Percentiles rank a stretch among this genome's conserved stretches.
These are phyloP conservation scores for Chlorella sp. DNA, from an alignment of 139 green algal species.

Conservation along the genomic window DNA sequence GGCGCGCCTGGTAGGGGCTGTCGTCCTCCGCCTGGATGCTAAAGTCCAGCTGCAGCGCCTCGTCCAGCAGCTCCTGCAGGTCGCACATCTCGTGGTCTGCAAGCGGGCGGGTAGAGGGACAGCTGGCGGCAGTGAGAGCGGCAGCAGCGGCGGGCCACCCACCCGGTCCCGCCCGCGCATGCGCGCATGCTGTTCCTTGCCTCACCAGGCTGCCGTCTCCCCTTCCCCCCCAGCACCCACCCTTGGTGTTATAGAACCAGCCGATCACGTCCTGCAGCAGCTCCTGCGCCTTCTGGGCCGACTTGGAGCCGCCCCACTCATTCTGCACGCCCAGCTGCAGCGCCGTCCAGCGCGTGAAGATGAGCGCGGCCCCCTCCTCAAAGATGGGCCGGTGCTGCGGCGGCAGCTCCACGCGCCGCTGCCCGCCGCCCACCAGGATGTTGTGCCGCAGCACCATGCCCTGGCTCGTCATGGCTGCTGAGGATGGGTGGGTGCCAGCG, in stretches of 20 bases:
- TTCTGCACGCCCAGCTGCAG: constrained; percentile 90
- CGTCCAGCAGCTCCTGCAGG: constrained; percentile 48
- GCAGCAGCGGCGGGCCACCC: no score
- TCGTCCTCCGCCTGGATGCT: constrained; percentile 59
- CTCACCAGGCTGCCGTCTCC: background rate
- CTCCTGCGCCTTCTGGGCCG: constrained; percentile 76
- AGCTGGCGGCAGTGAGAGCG: no score
- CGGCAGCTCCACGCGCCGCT: constrained; percentile 12
- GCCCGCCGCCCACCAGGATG: constrained; percentile 35
- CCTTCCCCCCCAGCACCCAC: constrained; percentile 48
- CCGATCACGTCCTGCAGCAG: constrained; percentile 79
- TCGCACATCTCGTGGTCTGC: constrained; percentile 50
- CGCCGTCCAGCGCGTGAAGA: constrained; percentile 89
- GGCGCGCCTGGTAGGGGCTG: constrained; percentile 42
- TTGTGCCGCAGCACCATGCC: constrained; percentile 52
- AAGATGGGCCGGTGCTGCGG: constrained; percentile 59
- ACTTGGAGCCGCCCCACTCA: constrained; percentile 85
- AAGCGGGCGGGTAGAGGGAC: background rate
- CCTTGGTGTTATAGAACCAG: constrained; percentile 88
- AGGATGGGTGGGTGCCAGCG: background rate
- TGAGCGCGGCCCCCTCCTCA: constrained; percentile 75
- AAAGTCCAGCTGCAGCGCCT: constrained; percentile 52
- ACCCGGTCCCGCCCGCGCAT: no score
- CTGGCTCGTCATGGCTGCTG: constrained; percentile 21
- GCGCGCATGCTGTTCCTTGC: background rate